Evolutionary conservation across 2,329 filamentous ascomycete genomes (phyloP).

Genomic region (Gaeumannomyces sp.): DNA sequence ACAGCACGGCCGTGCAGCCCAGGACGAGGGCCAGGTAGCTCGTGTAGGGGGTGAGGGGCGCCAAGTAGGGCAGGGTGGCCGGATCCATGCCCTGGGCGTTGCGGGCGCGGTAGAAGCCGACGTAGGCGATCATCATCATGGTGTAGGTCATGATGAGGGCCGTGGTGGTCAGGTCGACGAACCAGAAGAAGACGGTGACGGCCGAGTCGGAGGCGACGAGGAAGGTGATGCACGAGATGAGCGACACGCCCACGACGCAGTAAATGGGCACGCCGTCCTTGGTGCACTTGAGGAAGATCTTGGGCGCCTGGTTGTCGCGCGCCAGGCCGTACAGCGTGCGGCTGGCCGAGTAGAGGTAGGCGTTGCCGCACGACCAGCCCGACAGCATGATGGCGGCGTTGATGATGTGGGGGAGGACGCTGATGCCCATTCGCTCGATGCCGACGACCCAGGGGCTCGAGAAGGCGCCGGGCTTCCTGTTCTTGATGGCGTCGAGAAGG

Average conservation of each 20-base stretch:
- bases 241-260: constrained; percentile 21
- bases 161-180: constrained; percentile 24
- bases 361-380: constrained; percentile 40
- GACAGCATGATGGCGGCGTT: constrained; percentile 35
- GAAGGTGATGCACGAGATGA: constrained; percentile 26
- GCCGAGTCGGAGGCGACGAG: constrained; percentile 25
- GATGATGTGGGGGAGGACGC: constrained; percentile 46
- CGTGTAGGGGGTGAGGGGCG: constrained; percentile 42
- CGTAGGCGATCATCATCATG: constrained; percentile 34
- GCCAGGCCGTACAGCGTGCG: constrained; percentile 41
- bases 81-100: constrained; percentile 37
- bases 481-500: constrained; percentile 51
- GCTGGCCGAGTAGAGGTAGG: constrained; percentile 40
- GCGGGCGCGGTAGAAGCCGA: constrained; percentile 43
- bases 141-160: constrained; percentile 34
- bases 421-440: constrained; percentile 44
- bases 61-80: constrained; percentile 40
- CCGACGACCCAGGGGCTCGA: constrained; percentile 43
- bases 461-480: constrained; percentile 31
- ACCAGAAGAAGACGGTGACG: constrained; percentile 29
- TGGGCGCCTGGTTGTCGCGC: constrained; percentile 36
- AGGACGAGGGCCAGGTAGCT: constrained; percentile 41
- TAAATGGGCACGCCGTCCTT: constrained; percentile 34
- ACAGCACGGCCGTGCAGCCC: constrained; percentile 39
- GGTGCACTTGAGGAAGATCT: constrained; percentile 30